These are phyloP conservation scores for Ceratocystiopsis minuta DNA, from an alignment of 2,329 filamentous ascomycete genomes.

Conservation along the genomic window DNA sequence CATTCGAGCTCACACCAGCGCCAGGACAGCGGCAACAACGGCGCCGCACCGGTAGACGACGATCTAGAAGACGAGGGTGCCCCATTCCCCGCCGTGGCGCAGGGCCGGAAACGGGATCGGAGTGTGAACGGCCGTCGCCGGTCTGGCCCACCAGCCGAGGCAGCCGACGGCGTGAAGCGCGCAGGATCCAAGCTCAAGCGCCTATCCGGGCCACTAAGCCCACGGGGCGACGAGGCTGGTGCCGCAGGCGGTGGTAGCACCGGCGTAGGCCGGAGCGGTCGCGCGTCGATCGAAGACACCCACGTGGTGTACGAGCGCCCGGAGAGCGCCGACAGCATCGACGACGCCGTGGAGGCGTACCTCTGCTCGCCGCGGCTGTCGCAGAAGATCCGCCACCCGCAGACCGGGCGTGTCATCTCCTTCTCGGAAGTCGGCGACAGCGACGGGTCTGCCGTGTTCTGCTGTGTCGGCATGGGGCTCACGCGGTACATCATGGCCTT, in stretches of 20 bases:
- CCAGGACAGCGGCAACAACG: no score
- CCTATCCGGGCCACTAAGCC: constrained; percentile 30
- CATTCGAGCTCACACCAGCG: no score
- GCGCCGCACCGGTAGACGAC: constrained; percentile 10
- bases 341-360: constrained; percentile 73
- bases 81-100: constrained; percentile 50
- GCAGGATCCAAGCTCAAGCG: constrained; percentile 41
- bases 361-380: constrained; percentile 68
- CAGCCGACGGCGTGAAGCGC: constrained; percentile 30
- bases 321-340: constrained; percentile 67
- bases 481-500: constrained; percentile 93
- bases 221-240: constrained; percentile 19
- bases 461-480: constrained; percentile 93
- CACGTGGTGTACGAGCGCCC: constrained; percentile 50
- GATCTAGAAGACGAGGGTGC: constrained; percentile 40
- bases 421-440: constrained; percentile 95
- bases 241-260: no score
- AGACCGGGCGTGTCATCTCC: constrained; percentile 73
- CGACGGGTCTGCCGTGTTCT: constrained; percentile 79
- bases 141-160: constrained; percentile 24
- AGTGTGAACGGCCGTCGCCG: constrained; percentile 29
- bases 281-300: constrained; percentile 4
- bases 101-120: constrained; percentile 33
- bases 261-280: no score
- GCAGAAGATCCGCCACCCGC: constrained; percentile 72